These are phyloP conservation scores for Mortierella sp. DNA, from an alignment of 371 early-diverging fungal species.

Conservation along the genomic window DNA sequence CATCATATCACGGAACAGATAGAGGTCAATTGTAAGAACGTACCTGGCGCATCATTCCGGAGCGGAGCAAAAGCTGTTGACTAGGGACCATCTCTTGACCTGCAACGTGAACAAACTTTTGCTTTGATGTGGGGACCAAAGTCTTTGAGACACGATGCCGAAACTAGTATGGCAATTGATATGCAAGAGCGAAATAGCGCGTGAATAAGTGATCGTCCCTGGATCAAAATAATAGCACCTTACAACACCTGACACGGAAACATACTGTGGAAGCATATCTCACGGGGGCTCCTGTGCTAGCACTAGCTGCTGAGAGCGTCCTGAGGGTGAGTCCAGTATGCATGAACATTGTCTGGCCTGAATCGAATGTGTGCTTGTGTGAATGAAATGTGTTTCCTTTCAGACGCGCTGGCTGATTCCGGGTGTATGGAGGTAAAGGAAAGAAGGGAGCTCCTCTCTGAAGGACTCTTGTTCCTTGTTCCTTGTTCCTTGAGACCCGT, in stretches of 20 bases:
- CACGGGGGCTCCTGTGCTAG: not conserved
- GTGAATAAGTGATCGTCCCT: not conserved
- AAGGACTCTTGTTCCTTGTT: not conserved
- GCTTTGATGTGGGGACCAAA: slow-evolving; percentile 47
- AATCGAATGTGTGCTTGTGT: not conserved
- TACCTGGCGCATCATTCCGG: slow-evolving; percentile 60
- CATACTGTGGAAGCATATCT: slow-evolving; percentile 10
- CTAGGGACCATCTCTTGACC: slow-evolving; percentile 58
- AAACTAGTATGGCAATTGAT: slow-evolving; percentile 21
- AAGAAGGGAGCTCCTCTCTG: not conserved
- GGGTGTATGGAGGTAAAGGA: not conserved
- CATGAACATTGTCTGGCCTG: not conserved
- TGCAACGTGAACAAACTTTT: slow-evolving; percentile 53
- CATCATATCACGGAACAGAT: not conserved
- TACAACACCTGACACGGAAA: not conserved
- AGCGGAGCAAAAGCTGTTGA: slow-evolving; percentile 50
- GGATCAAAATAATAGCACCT: not conserved
- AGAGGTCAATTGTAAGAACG: not conserved
- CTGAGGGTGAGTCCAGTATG: not conserved
- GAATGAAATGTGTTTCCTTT: not conserved
- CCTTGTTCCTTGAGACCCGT: not conserved
- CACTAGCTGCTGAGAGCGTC: not conserved
- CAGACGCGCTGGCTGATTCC: not conserved
- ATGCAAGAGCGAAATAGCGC: not conserved
- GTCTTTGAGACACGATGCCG: slow-evolving; percentile 48